Conservation (phyloP, 164 flowering plant species). For the Pachysandra terminalis region DNA sequence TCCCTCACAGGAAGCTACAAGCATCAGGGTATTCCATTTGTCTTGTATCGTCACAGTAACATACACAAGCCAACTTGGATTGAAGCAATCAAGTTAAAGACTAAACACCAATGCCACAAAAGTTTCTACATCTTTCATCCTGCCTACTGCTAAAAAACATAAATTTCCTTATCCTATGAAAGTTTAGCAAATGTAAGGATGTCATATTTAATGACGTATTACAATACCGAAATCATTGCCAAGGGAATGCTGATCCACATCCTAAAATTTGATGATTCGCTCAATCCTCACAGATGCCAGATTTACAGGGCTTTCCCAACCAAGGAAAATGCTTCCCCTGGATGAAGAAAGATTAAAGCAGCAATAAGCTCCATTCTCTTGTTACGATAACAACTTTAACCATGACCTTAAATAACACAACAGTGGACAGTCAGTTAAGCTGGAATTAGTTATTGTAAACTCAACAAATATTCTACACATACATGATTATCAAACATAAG, state of each 20-base stretch:
- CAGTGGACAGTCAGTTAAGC: background rate
- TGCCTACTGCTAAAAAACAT: no score
- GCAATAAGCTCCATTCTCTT: background rate
- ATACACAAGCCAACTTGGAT: background rate
- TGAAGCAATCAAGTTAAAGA: background rate
- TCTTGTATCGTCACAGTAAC: background rate
- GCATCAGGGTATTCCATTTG: background rate
- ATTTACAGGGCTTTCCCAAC: background rate
- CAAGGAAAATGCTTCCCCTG: background rate
- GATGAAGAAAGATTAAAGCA: background rate
- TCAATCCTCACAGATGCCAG: background rate
- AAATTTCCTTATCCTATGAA: background rate
- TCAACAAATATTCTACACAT: background rate
- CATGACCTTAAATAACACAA: no score
- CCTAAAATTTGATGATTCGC: no score
- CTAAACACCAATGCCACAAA: background rate
- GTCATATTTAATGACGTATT: background rate
- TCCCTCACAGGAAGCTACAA: background rate
- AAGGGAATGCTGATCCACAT: background rate
- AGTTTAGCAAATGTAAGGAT: background rate
- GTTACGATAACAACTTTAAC: background rate
- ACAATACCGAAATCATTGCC: no score
- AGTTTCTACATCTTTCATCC: background rate
- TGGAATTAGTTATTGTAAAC: background rate
- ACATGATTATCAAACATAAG: background rate